Conservation (phyloP, 2,329 filamentous ascomycete genomes). For the Alternaria incomplexa region DNA sequence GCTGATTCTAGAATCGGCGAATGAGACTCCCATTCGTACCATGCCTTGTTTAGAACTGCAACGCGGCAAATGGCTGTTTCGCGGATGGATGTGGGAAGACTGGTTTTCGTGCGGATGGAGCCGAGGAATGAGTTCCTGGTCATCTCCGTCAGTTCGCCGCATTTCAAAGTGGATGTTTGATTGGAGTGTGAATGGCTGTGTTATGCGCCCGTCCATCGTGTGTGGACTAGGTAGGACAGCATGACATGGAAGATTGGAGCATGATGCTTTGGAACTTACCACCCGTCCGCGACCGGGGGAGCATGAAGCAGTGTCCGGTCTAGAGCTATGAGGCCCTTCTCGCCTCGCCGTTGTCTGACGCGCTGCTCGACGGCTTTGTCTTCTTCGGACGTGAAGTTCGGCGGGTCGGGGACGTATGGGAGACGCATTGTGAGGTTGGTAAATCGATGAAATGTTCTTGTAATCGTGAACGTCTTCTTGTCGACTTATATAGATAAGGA, state of each 20-base stretch:
- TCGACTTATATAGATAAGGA: neutral
- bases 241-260: neutral
- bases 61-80: slow-evolving; percentile 84
- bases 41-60: slow-evolving; percentile 78
- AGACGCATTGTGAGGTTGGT: slow-evolving; percentile 56
- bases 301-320: slow-evolving; percentile 62
- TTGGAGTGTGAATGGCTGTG: neutral
- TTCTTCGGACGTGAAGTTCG: slow-evolving; percentile 52
- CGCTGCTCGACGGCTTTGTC: slow-evolving; percentile 59
- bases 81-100: slow-evolving; percentile 61
- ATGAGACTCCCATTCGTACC: slow-evolving; percentile 86
- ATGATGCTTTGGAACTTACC: slow-evolving; percentile 39
- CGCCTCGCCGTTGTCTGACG: slow-evolving; percentile 59
- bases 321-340: slow-evolving; percentile 58
- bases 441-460: neutral
- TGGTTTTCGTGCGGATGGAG: slow-evolving; percentile 61
- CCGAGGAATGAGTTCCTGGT: slow-evolving; percentile 61
- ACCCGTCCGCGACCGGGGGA: slow-evolving; percentile 63
- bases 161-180: no score
- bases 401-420: slow-evolving; percentile 60
- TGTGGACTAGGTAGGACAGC: neutral
- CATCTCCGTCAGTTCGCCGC: neutral
- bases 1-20: no score
- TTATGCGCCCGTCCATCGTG: neutral
- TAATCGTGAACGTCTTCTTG: neutral